A percentile compares a stretch with the other conserved stretches of the same genome.
These are phyloP conservation scores for Pseudopithomyces chartarum DNA, from an alignment of 2,329 filamentous ascomycete genomes.

Conservation along the genomic window DNA sequence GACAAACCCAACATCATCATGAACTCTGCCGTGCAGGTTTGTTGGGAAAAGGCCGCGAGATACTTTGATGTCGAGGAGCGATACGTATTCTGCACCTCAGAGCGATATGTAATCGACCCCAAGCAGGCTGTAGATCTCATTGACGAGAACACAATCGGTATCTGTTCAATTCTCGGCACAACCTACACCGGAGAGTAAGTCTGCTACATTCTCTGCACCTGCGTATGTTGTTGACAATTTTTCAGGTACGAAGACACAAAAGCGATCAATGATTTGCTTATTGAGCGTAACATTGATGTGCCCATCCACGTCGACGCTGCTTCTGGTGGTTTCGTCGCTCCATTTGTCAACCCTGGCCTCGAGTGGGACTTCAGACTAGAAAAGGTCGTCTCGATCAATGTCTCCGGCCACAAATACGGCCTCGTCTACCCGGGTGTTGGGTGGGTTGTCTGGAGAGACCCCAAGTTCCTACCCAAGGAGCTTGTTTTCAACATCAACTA, in stretches of 20 bases:
- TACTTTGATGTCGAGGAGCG: conserved; percentile 96
- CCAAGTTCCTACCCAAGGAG: conserved; percentile 72
- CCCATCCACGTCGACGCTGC: conserved; percentile 95
- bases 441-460: conserved; percentile 88
- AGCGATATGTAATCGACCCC: conserved; percentile 68
- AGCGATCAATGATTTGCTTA: conserved; percentile 83
- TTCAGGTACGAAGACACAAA: conserved; percentile 82
- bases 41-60: conserved; percentile 84
- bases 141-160: conserved; percentile 81
- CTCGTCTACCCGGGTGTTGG: conserved; percentile 85
- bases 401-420: conserved; percentile 88
- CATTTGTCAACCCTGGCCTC: conserved; percentile 82
- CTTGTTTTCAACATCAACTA: conserved; percentile 99
- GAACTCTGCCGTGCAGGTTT: conserved; percentile 94
- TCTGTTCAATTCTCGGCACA: conserved; percentile 87
- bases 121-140: conserved; percentile 64
- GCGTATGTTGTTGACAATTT: not conserved
- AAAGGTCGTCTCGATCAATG: conserved; percentile 91
- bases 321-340: conserved; percentile 88
- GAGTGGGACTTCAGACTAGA: conserved; percentile 91
- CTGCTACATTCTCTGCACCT: not conserved
- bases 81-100: conserved; percentile 67
- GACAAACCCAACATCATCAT: conserved; percentile 91
- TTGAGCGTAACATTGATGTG: conserved; percentile 74
- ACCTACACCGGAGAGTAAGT: conserved; percentile 84